Percentiles rank a stretch among this genome's conserved stretches.
These are phyloP conservation scores for Yarrowia bubula DNA, from an alignment of 805 yeast genomes.

Conservation along the genomic window DNA sequence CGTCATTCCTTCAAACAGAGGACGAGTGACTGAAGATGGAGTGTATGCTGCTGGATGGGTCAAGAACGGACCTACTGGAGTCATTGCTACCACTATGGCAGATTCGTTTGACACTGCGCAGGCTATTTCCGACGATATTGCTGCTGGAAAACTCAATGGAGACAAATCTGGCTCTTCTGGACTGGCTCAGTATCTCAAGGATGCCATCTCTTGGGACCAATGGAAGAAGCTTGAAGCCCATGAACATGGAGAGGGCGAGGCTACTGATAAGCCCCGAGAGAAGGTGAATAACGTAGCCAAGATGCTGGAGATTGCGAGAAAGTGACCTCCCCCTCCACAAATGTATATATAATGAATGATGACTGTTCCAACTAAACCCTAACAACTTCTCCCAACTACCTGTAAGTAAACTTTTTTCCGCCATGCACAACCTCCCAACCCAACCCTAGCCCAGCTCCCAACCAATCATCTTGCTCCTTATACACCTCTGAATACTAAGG, in stretches of 20 bases:
- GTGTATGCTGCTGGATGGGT: slow-evolving; percentile 91
- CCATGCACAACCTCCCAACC: background rate
- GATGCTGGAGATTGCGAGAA: slow-evolving; percentile 44
- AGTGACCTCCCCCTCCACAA: background rate
- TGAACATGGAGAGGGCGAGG: slow-evolving; percentile 53
- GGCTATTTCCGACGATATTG: slow-evolving; percentile 55
- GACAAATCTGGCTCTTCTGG: slow-evolving; percentile 40
- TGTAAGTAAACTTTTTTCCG: background rate
- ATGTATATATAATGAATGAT: background rate
- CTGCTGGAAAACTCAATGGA: slow-evolving; percentile 35
- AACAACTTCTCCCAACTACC: background rate
- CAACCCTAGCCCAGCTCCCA: slow-evolving; percentile 19
- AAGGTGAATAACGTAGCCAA: slow-evolving; percentile 52
- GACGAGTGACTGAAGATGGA: slow-evolving; percentile 49
- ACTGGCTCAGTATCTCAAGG: slow-evolving; percentile 33
- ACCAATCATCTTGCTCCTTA: slow-evolving; percentile 17
- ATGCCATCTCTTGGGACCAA: slow-evolving; percentile 56
- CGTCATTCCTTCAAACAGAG: slow-evolving; percentile 47
- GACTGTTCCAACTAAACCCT: background rate
- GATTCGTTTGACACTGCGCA: slow-evolving; percentile 77
- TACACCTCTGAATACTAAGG: slow-evolving; percentile 7
- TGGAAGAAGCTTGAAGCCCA: slow-evolving; percentile 59
- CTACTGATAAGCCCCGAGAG: slow-evolving; percentile 52
- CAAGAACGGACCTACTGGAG: slow-evolving; percentile 80
- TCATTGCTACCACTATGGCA: slow-evolving; percentile 86